These are phyloP conservation scores for Diaporthe humulicola DNA, from an alignment of 2,329 filamentous ascomycete genomes.

Conservation along the genomic window DNA sequence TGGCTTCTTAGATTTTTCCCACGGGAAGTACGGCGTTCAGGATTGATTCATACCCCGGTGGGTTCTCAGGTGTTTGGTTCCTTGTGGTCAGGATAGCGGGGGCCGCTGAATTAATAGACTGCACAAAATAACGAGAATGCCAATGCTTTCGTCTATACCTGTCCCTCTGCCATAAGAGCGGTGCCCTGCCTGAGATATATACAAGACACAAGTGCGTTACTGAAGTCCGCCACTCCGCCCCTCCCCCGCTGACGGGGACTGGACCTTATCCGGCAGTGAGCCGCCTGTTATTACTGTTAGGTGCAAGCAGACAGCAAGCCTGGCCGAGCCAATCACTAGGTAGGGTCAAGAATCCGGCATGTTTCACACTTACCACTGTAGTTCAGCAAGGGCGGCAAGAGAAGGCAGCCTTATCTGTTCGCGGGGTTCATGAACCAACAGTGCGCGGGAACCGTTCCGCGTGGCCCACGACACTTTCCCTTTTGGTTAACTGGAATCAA, in stretches of 20 bases:
- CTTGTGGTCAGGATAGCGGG: neutral
- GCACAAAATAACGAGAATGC: neutral
- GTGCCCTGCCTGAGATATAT: slow-evolving; percentile 6
- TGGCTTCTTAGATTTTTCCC: neutral
- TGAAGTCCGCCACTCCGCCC: neutral
- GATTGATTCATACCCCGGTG: slow-evolving; percentile 23
- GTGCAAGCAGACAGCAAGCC: neutral
- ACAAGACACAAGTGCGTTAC: neutral
- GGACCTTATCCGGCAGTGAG: neutral
- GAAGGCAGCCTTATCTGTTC: neutral
- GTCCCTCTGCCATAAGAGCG: neutral
- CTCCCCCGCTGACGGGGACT: neutral
- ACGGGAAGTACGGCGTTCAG: slow-evolving; percentile 13
- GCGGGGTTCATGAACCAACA: neutral
- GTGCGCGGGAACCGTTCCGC: neutral
- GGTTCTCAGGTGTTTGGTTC: slow-evolving; percentile 5
- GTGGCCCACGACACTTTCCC: neutral
- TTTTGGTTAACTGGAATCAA: neutral
- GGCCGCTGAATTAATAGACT: neutral
- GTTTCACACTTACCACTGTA: neutral
- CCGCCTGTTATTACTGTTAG: neutral
- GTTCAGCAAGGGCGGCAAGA: neutral
- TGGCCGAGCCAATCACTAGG: neutral
- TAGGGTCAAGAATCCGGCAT: too few species aligned
- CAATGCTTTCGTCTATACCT: neutral